phyloP scores from a whole-genome alignment of 495 filamentous ascomycete genomes.

The Aspergillus kassunensis region DNA sequence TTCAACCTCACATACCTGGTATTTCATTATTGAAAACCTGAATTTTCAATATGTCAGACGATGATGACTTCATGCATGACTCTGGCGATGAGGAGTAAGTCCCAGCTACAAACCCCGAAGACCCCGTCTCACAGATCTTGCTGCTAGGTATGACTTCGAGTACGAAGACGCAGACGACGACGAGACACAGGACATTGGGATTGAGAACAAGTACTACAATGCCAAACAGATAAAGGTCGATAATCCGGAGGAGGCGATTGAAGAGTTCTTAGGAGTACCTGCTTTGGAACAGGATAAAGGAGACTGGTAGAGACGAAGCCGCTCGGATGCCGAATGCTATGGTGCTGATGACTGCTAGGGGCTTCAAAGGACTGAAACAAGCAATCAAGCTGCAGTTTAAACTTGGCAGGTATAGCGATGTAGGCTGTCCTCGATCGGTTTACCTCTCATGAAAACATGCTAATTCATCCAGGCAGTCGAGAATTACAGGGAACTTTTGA shows the following conservation, averaged over 20 bases:
- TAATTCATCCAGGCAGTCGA: slow-evolving; percentile 67
- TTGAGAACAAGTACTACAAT: slow-evolving; percentile 99
- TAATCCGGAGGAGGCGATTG: slow-evolving; percentile 82
- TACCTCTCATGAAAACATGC: background rate
- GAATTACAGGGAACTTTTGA: slow-evolving; percentile 92
- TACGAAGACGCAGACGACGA: slow-evolving; percentile 92
- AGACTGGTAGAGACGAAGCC: slow-evolving; percentile 62
- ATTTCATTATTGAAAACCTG: background rate
- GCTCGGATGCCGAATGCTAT: background rate
- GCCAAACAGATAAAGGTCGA: slow-evolving; percentile 92
- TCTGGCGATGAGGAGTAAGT: slow-evolving; percentile 79
- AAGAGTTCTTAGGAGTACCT: slow-evolving; percentile 85
- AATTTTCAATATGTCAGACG: slow-evolving; percentile 73
- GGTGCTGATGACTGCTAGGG: slow-evolving; percentile 48
- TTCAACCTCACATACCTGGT: background rate
- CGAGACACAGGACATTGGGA: slow-evolving; percentile 81
- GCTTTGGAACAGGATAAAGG: slow-evolving; percentile 83
- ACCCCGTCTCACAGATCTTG: slow-evolving; percentile 12
- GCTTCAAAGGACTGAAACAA: slow-evolving; percentile 96
- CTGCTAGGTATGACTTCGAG: slow-evolving; percentile 86
- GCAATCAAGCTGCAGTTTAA: slow-evolving; percentile 97
- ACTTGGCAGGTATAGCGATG: slow-evolving; percentile 77
- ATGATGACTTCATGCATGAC: slow-evolving; percentile 98
- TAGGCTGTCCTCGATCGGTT: slow-evolving; percentile 31
- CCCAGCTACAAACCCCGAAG: background rate